A percentile compares a stretch with the other conserved stretches of the same genome.
phyloP scores from a whole-genome alignment of 345 rosid genomes.

The Balakata baccata region DNA sequence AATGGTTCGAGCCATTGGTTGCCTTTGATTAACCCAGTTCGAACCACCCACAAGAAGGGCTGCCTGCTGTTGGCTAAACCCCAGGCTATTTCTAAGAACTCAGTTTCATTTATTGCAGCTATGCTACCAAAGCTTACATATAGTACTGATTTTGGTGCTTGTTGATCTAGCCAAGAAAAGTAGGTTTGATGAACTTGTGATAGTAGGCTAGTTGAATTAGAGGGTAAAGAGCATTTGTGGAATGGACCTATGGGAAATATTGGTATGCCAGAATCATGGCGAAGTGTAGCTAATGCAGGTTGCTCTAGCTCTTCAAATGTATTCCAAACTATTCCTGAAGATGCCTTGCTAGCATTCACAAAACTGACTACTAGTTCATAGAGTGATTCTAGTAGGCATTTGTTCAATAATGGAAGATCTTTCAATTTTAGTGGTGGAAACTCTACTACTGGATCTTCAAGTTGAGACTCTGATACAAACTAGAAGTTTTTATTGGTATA shows the following conservation, averaged over 20 bases:
- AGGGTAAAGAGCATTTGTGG: conserved; percentile 32
- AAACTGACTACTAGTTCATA: conserved; percentile 8
- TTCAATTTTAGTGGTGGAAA: conserved; percentile 40
- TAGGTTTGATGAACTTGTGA: conserved; percentile 28
- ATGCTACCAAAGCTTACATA: conserved; percentile 50
- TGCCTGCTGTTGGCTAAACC: conserved; percentile 16
- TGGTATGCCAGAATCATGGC: conserved; percentile 20
- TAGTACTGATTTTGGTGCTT: conserved; percentile 32
- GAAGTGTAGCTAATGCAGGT: conserved; percentile 3
- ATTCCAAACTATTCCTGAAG: conserved; percentile 37
- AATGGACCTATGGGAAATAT: conserved; percentile 43
- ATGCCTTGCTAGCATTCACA: conserved; percentile 20
- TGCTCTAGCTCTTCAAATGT: conserved; percentile 36
- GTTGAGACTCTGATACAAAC: conserved; percentile 18
- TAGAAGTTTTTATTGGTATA: too few species aligned
- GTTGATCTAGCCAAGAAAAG: conserved; percentile 40
- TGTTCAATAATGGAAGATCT: conserved; percentile 35
- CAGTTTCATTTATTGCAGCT: conserved; percentile 21
- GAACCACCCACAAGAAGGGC: conserved; percentile 15
- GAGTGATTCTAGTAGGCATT: conserved; percentile 21
- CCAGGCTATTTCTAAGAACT: conserved; percentile 20
- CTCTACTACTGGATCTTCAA: conserved; percentile 25
- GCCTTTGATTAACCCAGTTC: conserved; percentile 16
- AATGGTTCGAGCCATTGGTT: conserved; percentile 8
- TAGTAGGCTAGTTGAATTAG: conserved; percentile 25